Conservation (phyloP, 1,284 basidiomycete species). For the Limonomyces culmigenus region DNA sequence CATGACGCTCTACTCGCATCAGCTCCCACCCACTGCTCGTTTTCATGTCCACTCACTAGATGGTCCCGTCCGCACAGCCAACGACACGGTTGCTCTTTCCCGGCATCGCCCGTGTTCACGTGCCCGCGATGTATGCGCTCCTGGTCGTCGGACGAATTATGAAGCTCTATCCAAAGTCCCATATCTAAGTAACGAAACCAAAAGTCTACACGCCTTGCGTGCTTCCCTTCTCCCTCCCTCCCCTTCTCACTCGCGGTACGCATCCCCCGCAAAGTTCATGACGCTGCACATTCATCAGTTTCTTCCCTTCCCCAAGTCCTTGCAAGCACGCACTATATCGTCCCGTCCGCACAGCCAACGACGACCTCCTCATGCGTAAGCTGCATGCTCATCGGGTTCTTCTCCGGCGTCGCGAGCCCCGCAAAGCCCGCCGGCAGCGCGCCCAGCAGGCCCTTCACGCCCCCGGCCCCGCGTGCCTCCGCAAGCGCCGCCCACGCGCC, state of each 20-base stretch:
- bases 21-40: conserved; percentile 4
- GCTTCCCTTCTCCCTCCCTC: no score
- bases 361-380: conserved; percentile 75
- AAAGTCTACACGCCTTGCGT: no score
- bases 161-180: no score
- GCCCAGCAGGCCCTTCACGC: conserved; percentile 40
- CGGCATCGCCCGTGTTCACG: no score
- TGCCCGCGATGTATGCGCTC: no score
- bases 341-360: conserved; percentile 75
- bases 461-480: conserved; percentile 16
- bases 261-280: conserved; percentile 59
- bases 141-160: no score
- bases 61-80: conserved; percentile 75
- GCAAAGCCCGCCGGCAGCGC: conserved; percentile 44
- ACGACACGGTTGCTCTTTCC: conserved; percentile 78
- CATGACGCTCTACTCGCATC: conserved; percentile 36
- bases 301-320: conserved; percentile 3
- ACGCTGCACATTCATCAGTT: conserved; percentile 24
- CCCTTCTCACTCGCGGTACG: conserved; percentile 30
- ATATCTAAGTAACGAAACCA: no score
- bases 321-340: conserved; percentile 51
- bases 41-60: conserved; percentile 42
- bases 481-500: conserved; percentile 58
- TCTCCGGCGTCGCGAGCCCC: conserved; percentile 64
- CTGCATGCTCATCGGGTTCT: conserved; percentile 83